Base-by-base conservation (phyloP, 163 green algal genomes). In the Volvox carteri region DNA sequence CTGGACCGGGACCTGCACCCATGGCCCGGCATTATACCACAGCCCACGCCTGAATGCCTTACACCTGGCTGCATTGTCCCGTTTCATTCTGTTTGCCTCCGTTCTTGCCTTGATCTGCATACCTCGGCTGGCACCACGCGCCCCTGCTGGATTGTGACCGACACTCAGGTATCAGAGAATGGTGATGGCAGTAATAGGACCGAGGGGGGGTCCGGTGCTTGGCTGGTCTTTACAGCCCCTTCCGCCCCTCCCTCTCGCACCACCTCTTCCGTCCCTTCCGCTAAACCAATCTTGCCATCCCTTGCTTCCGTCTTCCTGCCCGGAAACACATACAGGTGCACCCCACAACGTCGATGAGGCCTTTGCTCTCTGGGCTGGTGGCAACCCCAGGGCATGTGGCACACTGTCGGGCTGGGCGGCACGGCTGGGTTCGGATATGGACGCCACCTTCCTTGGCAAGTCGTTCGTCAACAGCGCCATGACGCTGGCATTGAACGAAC, bases 291-390 rank as follows among this genome's bases (percentile, higher is more conserved):
- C 48, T n/a, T n/a, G n/a, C n/a, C n/a, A n/a, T n/a, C n/a, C n/a
- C n/a, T n/a, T n/a, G 12, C 48, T 23, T 58, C 48, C 48, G 48
- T 14, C 48, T 14, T 11, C 48, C 48, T 58, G 48, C 48, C 48
- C 48, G 48, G 12, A 11, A 11, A 41, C 62, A 18, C 70, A 78
- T 19, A 25, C 80, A 87, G 80, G 80, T 28, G 80, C 80, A 4
- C 68, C 80, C 2, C 65, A 79, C 62, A 80, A 70, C 80, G 46
- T 87, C 4, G 80, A 87, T 16, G 80, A 87, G 80, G 65, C 33
- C 46, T 87, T 42, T 23, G 65, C 46, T 0, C 80, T 87, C 35
- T 87, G 80, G 80, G 48, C 46, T 30, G 65, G 80, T 21, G 80
- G 80, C 65, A 60, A 46, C 35, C 19, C 33, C 46, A 35, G 3